Percentiles rank a stretch among this genome's conserved stretches.
phyloP scores from a whole-genome alignment of 352 stramenopile genomes.

The Phytophthora pisi region DNA sequence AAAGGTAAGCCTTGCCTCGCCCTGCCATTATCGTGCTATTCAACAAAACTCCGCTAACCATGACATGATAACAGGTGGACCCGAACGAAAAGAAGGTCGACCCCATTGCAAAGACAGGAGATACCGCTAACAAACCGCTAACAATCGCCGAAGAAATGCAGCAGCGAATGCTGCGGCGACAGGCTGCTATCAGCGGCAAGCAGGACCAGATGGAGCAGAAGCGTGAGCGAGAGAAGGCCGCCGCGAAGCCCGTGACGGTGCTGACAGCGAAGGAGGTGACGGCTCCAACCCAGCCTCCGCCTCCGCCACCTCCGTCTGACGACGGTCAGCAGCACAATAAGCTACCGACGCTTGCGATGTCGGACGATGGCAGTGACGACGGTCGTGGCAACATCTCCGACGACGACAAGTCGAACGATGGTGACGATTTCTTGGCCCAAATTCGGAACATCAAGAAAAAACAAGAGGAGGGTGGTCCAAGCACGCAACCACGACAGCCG shows the following conservation, averaged over 20 bases:
- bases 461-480: constrained; percentile 53
- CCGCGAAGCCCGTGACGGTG: constrained; percentile 74
- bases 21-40: background rate
- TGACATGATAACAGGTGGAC: constrained; percentile 33
- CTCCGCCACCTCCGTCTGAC: constrained; percentile 55
- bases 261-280: constrained; percentile 83
- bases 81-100: constrained; percentile 40
- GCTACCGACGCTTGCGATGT: constrained; percentile 81
- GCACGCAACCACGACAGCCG: constrained; percentile 28
- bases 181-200: constrained; percentile 84
- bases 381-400: constrained; percentile 41
- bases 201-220: constrained; percentile 84
- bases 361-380: constrained; percentile 76
- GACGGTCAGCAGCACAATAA: constrained; percentile 50
- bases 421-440: constrained; percentile 79
- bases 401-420: constrained; percentile 74
- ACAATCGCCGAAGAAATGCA: constrained; percentile 87
- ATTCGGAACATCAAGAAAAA: constrained; percentile 88
- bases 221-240: constrained; percentile 66
- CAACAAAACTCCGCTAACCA: background rate
- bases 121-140: constrained; percentile 52
- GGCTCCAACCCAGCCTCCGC: constrained; percentile 43
- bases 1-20: constrained; percentile 32
- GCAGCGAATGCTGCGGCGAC: constrained; percentile 74
- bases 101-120: constrained; percentile 38